phyloP scores from a whole-genome alignment of 257 asterid species.

The Solanum neorickii region DNA sequence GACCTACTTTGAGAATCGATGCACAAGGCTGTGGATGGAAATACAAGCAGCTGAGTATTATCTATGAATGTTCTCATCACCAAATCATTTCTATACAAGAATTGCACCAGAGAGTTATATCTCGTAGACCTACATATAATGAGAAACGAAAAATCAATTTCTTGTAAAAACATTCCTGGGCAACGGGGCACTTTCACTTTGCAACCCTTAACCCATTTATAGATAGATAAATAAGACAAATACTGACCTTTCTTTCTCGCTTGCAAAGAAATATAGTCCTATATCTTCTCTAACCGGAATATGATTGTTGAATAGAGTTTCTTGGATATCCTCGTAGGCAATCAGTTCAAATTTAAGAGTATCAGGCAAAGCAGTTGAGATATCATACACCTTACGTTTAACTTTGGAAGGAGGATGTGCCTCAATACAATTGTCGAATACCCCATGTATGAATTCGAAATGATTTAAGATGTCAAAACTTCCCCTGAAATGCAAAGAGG shows the following conservation, averaged over 20 bases:
- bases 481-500: not conserved
- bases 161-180: not conserved
- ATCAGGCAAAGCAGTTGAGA: not conserved
- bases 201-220: not conserved
- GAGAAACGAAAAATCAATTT: not conserved
- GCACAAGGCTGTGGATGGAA: constrained; percentile 38
- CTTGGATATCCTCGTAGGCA: not conserved
- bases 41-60: constrained; percentile 47
- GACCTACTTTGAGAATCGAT: constrained; percentile 27
- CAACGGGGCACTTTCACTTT: not conserved
- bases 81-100: constrained; percentile 12
- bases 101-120: constrained; percentile 33
- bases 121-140: constrained; percentile 20
- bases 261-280: not conserved
- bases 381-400: not conserved
- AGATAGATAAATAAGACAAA: not conserved
- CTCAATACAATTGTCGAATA: not conserved
- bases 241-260: not conserved
- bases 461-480: not conserved
- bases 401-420: not conserved
- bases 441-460: not conserved
- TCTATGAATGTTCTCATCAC: constrained; percentile 37
- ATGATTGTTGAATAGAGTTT: not conserved
- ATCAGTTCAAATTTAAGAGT: not conserved
- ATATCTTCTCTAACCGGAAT: not conserved